These are phyloP conservation scores for Ascocoryne sarcoides DNA, from an alignment of 2,329 filamentous ascomycete genomes.

Conservation along the genomic window DNA sequence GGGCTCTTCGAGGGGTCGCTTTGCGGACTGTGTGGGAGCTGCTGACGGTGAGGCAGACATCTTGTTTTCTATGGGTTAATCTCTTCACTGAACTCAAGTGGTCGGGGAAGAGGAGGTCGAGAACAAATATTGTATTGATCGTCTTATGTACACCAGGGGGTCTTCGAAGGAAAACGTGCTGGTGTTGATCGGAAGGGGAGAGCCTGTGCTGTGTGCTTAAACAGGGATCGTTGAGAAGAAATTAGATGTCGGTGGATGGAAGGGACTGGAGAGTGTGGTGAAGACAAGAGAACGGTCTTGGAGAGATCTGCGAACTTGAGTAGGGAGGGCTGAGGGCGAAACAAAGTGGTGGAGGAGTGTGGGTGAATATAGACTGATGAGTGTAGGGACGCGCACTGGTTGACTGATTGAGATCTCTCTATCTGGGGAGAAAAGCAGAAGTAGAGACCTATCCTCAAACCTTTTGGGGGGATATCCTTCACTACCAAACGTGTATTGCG, in stretches of 20 bases:
- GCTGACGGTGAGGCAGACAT: slow-evolving; percentile 67
- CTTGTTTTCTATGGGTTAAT: slow-evolving; percentile 36
- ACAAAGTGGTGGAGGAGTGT: no score
- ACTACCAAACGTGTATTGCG: slow-evolving; percentile 15
- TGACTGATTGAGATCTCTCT: slow-evolving; percentile 21
- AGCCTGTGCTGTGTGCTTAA: slow-evolving; percentile 24
- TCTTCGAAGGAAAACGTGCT: slow-evolving; percentile 90
- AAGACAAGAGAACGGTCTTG: slow-evolving; percentile 26
- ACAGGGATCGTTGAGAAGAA: slow-evolving; percentile 28
- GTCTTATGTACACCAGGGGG: slow-evolving; percentile 76
- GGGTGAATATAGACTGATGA: slow-evolving; percentile 28
- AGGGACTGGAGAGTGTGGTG: slow-evolving; percentile 29
- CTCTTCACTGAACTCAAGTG: slow-evolving; percentile 31
- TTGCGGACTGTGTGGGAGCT: slow-evolving; percentile 60
- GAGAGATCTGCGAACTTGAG: slow-evolving; percentile 21
- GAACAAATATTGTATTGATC: slow-evolving; percentile 47
- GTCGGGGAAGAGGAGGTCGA: slow-evolving; percentile 36
- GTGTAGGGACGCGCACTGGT: slow-evolving; percentile 23
- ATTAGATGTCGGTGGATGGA: slow-evolving; percentile 24
- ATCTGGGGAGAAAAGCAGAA: slow-evolving; percentile 26
- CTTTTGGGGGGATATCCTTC: slow-evolving; percentile 27
- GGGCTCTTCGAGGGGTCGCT: slow-evolving; percentile 93
- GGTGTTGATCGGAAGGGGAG: slow-evolving; percentile 46
- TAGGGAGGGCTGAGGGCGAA: slow-evolving; percentile 19
- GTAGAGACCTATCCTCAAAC: slow-evolving; percentile 31